phyloP scores from a whole-genome alignment of 192 early-diverging fungal species.

The Helicostylum pulchrum region DNA sequence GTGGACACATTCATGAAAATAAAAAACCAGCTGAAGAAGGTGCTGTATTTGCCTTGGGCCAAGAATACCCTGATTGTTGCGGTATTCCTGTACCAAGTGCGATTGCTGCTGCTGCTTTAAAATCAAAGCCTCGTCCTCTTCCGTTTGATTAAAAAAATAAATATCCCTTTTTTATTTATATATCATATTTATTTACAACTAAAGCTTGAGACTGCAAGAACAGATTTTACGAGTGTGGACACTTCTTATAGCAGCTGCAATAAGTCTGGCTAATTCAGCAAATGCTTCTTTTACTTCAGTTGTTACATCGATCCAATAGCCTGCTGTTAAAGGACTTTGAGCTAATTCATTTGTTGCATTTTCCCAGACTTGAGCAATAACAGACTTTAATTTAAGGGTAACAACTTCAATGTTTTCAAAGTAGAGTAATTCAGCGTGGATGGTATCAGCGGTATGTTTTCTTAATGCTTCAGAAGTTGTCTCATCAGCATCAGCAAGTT shows the following conservation, averaged over 20 bases:
- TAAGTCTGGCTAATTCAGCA: too few relatives aligned
- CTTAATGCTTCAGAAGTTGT: slow-evolving; percentile 6
- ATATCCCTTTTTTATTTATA: neutral
- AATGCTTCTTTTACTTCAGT: slow-evolving; percentile 1
- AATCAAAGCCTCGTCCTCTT: slow-evolving; percentile 12
- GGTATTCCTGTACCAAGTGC: slow-evolving; percentile 80
- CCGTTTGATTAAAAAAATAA: slow-evolving; percentile 30
- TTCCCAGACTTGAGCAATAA: neutral
- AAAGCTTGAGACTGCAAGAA: too few relatives aligned
- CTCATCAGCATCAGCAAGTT: neutral
- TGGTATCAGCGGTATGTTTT: neutral
- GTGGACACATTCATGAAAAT: slow-evolving; percentile 51
- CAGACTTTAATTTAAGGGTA: neutral
- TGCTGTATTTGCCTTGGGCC: slow-evolving; percentile 76
- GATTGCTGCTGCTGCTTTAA: slow-evolving; percentile 65
- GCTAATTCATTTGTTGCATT: neutral
- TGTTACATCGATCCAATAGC: slow-evolving; percentile 1
- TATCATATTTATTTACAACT: too few relatives aligned
- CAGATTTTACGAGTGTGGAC: too few relatives aligned
- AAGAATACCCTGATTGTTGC: slow-evolving; percentile 77
- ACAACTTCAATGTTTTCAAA: neutral
- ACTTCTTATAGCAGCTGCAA: too few relatives aligned
- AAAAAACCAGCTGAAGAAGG: slow-evolving; percentile 17
- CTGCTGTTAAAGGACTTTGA: neutral
- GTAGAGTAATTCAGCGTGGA: neutral